Percentiles rank a stretch among this genome's conserved stretches.
phyloP scores from a whole-genome alignment of 306 rosid genomes.

The Cucurbita moschata region DNA sequence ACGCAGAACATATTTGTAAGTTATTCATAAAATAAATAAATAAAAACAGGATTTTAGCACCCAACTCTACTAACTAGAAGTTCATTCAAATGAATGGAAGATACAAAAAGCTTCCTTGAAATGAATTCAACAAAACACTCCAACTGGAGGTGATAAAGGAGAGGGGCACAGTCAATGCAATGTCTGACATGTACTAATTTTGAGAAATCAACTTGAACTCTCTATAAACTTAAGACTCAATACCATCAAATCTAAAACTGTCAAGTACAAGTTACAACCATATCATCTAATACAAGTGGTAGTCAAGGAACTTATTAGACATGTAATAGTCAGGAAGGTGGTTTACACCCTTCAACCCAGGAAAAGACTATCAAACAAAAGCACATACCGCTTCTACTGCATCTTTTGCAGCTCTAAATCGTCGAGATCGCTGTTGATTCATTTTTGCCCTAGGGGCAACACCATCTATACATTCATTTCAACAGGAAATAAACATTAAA shows the following conservation, averaged over 20 bases:
- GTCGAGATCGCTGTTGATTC: slow-evolving; percentile 92
- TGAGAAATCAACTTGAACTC: background rate
- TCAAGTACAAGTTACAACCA: background rate
- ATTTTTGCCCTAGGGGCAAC: slow-evolving; percentile 99
- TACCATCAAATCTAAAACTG: background rate
- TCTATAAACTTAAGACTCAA: background rate
- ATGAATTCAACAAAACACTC: background rate
- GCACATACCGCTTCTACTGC: slow-evolving; percentile 75
- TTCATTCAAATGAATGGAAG: background rate
- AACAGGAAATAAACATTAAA: slow-evolving; percentile 9
- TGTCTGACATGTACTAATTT: background rate
- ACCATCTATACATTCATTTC: slow-evolving; percentile 46
- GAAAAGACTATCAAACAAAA: slow-evolving; percentile 10
- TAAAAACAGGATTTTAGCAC: background rate
- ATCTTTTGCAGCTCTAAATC: slow-evolving; percentile 93
- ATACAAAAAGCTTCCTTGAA: background rate
- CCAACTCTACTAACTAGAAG: background rate
- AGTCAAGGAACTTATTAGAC: background rate
- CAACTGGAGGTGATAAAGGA: background rate
- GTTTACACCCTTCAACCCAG: background rate
- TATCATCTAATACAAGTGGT: background rate
- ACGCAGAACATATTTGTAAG: background rate
- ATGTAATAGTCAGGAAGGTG: background rate
- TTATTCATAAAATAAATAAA: no score
- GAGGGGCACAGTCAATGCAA: background rate